These are phyloP conservation scores for Colletotrichum euphorbiae DNA, from an alignment of 2,329 filamentous ascomycete species.

Conservation along the genomic window DNA sequence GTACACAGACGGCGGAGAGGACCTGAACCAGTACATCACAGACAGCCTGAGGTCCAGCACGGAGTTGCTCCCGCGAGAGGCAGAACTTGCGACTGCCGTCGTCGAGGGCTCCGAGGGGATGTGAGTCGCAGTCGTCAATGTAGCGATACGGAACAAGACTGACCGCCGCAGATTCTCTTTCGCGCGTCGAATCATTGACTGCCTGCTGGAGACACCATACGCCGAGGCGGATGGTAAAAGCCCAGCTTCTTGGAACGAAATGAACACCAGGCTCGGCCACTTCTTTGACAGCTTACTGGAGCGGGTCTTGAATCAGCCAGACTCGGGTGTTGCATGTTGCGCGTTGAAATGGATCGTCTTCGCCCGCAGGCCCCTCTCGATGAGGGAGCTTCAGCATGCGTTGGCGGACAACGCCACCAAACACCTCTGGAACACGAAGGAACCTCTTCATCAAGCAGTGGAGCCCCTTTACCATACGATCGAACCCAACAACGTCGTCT, in stretches of 20 bases:
- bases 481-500: background rate
- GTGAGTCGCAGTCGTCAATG: rapidly evolving
- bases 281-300: background rate
- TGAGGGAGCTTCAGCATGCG: background rate
- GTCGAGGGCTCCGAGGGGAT: background rate
- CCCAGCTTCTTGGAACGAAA: background rate
- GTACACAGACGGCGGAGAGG: background rate
- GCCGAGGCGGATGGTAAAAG: background rate
- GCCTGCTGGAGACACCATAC: background rate
- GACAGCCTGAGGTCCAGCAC: background rate
- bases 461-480: background rate
- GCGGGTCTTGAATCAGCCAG: background rate
- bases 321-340: background rate
- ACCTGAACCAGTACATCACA: background rate
- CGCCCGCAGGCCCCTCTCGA: background rate
- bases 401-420: background rate
- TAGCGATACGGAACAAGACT: background rate
- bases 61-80: background rate
- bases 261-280: background rate
- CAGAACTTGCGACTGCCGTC: background rate
- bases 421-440: background rate
- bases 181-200: background rate
- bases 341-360: background rate
- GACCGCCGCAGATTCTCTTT: background rate
- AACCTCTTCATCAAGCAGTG: background rate